Evolutionary conservation across 179 eudicot genomes (phyloP).

Genomic region (Gypsophila paniculata): DNA sequence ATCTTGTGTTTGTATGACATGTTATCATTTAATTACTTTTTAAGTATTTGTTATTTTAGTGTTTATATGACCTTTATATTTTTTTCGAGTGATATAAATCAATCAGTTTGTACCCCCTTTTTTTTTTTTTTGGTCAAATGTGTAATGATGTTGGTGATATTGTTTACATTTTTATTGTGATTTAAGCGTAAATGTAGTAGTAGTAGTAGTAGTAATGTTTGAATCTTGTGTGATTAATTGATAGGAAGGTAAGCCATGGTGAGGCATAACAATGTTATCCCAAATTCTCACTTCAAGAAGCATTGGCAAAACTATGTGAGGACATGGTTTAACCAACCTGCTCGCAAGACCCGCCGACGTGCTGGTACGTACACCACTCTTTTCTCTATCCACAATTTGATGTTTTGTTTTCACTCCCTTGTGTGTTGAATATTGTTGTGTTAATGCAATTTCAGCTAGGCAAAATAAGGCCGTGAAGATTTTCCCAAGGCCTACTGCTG

Average conservation of each 20-base stretch:
- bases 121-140: too few relatives aligned
- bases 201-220: too few relatives aligned
- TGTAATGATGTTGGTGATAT: too few relatives aligned
- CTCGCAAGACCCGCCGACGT: conserved; percentile 73
- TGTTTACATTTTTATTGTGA: too few relatives aligned
- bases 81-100: too few relatives aligned
- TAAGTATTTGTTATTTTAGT: too few relatives aligned
- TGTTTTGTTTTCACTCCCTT: neutral
- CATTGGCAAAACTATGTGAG: conserved; percentile 82
- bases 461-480: conserved; percentile 91
- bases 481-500: conserved; percentile 89
- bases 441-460: conserved; percentile 50
- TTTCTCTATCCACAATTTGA: neutral
- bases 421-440: neutral
- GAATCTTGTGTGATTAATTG: neutral
- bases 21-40: too few relatives aligned
- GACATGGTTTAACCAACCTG: conserved; percentile 91
- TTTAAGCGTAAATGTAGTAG: neutral
- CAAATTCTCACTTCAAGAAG: conserved; percentile 78
- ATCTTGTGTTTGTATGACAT: too few relatives aligned
- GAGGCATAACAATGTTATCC: conserved; percentile 80
- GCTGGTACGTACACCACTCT: conserved; percentile 37
- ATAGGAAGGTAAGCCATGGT: conserved; percentile 57
- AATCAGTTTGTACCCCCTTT: too few relatives aligned
- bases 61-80: too few relatives aligned